These are phyloP conservation scores for Globisporangium cederbergense DNA, from an alignment of 352 stramenopile species.

Conservation along the genomic window DNA sequence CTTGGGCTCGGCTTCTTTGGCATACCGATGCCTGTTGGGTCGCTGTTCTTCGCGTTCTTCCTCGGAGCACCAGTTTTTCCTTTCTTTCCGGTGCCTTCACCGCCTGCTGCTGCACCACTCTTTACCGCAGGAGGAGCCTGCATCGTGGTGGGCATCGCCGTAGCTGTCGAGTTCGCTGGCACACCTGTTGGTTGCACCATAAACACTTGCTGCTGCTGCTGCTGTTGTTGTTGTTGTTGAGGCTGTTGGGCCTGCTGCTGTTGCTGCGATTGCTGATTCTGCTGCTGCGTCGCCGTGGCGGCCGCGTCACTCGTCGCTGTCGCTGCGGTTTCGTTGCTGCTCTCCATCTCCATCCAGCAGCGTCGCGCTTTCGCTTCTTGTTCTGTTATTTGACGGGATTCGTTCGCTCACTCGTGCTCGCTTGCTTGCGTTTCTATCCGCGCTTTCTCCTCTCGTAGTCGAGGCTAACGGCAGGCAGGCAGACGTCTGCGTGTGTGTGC, in stretches of 20 bases:
- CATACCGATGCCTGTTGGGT: slow-evolving; percentile 5
- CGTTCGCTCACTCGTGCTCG: not conserved
- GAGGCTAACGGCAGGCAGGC: not conserved
- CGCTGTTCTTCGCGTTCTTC: slow-evolving; percentile 26
- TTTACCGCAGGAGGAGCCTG: slow-evolving; percentile 2
- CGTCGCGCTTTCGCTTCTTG: not conserved
- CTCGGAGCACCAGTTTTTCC: not conserved
- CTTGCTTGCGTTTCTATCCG: slow-evolving; percentile 5
- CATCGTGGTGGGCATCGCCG: not conserved
- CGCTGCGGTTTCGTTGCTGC: not conserved
- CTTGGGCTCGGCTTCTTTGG: slow-evolving; percentile 33
- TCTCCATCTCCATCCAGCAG: slow-evolving; percentile 5
- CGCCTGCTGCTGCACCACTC: not conserved
- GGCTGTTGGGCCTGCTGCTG: slow-evolving; percentile 4
- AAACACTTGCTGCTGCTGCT: slow-evolving; percentile 9
- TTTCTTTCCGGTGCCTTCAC: not conserved
- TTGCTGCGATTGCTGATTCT: slow-evolving; percentile 1
- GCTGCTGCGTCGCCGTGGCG: not conserved
- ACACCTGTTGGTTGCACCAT: not conserved
- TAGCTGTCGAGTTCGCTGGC: too few relatives aligned
- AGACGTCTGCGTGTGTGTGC: not conserved
- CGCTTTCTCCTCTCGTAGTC: not conserved
- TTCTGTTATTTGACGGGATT: not conserved
- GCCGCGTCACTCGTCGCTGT: not conserved
- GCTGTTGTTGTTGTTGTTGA: not conserved